A percentile compares a stretch with the other conserved stretches of the same genome.
phyloP scores from a whole-genome alignment of 2,329 filamentous ascomycete species.

The Neofusicoccum sp. region DNA sequence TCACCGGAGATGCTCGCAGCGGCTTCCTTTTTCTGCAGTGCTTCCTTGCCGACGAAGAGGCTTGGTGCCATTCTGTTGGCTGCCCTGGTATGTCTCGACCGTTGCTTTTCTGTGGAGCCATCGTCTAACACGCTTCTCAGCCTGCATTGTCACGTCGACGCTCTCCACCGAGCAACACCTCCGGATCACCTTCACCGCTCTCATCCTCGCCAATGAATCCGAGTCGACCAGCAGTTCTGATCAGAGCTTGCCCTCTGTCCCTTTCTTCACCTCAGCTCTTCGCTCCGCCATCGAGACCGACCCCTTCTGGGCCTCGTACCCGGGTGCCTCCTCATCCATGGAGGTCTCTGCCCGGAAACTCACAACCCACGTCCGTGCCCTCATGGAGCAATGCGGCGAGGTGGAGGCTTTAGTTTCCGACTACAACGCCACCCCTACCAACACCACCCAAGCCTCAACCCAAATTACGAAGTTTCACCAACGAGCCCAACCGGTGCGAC shows the following conservation, averaged over 20 bases:
- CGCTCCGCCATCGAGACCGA: slow-evolving; percentile 41
- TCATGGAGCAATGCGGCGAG: slow-evolving; percentile 44
- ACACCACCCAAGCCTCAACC: slow-evolving; percentile 18
- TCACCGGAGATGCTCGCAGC: slow-evolving; percentile 54
- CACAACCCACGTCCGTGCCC: slow-evolving; percentile 44
- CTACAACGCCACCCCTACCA: slow-evolving; percentile 26
- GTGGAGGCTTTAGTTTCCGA: slow-evolving; percentile 41
- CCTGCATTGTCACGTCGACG: slow-evolving; percentile 44
- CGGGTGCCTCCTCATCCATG: slow-evolving; percentile 44
- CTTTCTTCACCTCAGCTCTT: slow-evolving; percentile 32
- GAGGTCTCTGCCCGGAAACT: slow-evolving; percentile 44
- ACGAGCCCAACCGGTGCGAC: slow-evolving; percentile 4
- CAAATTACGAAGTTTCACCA: not conserved
- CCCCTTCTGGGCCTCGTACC: slow-evolving; percentile 41
- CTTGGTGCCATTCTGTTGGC: slow-evolving; percentile 57
- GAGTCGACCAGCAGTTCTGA: slow-evolving; percentile 32
- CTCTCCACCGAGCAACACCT: slow-evolving; percentile 49
- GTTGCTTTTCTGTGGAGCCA: not conserved
- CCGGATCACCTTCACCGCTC: slow-evolving; percentile 47
- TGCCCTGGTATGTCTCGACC: slow-evolving; percentile 44
- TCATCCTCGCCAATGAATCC: slow-evolving; percentile 42
- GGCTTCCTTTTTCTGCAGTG: slow-evolving; percentile 61
- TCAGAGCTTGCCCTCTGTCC: slow-evolving; percentile 25
- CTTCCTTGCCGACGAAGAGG: slow-evolving; percentile 56
- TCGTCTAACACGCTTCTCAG: slow-evolving; percentile 26